These are phyloP conservation scores for Flaveria bidentis DNA, from an alignment of 129 eudicot genomes.

Conservation along the genomic window DNA sequence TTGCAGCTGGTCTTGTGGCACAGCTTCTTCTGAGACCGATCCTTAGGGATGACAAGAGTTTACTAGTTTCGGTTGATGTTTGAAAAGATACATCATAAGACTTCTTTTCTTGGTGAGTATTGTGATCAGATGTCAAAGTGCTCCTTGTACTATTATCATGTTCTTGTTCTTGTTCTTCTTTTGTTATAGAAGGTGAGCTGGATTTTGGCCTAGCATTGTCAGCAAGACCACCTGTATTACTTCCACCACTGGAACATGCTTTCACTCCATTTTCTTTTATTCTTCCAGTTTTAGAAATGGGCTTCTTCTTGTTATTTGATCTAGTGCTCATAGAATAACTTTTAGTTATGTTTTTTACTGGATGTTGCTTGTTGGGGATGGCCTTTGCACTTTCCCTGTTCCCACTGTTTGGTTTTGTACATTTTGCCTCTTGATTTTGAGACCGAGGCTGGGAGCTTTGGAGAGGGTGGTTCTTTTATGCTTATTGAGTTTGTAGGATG, in stretches of 20 bases:
- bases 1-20: slow-evolving; percentile 60
- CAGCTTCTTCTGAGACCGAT: slow-evolving; percentile 51
- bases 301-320: slow-evolving; percentile 22
- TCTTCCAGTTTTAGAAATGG: slow-evolving; percentile 6
- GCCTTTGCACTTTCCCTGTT: slow-evolving; percentile 24
- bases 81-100: slow-evolving; percentile 35
- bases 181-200: slow-evolving; percentile 29
- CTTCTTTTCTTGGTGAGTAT: slow-evolving; percentile 30
- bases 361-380: slow-evolving; percentile 35
- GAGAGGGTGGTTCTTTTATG: slow-evolving; percentile 48
- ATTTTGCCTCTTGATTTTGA: slow-evolving; percentile 64
- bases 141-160: slow-evolving; percentile 37
- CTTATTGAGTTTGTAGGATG: slow-evolving; percentile 32
- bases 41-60: slow-evolving; percentile 43
- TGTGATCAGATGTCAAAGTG: slow-evolving; percentile 43
- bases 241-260: slow-evolving; percentile 33
- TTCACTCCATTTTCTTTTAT: slow-evolving; percentile 14
- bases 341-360: slow-evolving; percentile 36
- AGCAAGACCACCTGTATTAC: slow-evolving; percentile 21
- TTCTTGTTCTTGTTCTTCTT: slow-evolving; percentile 7
- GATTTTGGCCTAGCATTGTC: slow-evolving; percentile 25
- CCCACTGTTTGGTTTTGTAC: slow-evolving; percentile 44
- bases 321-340: slow-evolving; percentile 27
- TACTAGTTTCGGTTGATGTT: slow-evolving; percentile 34
- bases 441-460: slow-evolving; percentile 59